A percentile compares a stretch with the other conserved stretches of the same genome.
phyloP scores from a whole-genome alignment of 83 land plant species.

The Picea abies region DNA sequence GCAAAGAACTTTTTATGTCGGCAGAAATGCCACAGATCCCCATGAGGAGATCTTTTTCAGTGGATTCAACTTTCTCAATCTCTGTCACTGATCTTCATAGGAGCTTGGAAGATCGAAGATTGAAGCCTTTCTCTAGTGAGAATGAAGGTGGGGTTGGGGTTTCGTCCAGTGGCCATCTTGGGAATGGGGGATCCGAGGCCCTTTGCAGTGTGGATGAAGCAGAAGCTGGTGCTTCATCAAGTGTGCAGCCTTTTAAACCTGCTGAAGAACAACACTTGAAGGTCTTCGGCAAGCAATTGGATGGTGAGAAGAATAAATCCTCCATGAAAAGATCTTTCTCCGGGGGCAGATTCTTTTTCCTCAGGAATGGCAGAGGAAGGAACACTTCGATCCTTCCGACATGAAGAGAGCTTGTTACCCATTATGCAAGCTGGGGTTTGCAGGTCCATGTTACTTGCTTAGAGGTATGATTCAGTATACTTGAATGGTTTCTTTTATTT shows the following conservation, averaged over 20 bases:
- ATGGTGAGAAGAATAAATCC: conserved; percentile 27
- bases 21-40: conserved; percentile 12
- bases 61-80: conserved; percentile 29
- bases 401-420: not conserved
- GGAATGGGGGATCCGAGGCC: not conserved
- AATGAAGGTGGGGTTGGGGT: not conserved
- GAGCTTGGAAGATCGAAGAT: conserved; percentile 19
- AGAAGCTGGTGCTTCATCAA: not conserved
- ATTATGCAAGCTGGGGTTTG: not conserved
- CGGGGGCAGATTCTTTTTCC: conserved; percentile 31
- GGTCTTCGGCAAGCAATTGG: conserved; percentile 20
- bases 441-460: not conserved
- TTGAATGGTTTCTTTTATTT: not conserved
- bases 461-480: conserved; percentile 10
- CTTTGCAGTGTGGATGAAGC: conserved; percentile 7
- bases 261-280: not conserved
- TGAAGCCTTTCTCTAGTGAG: not conserved
- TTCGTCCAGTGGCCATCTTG: not conserved
- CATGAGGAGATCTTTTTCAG: conserved; percentile 36
- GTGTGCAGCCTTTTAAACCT: conserved; percentile 14
- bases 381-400: conserved; percentile 16
- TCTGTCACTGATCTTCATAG: conserved; percentile 29
- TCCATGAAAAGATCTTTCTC: conserved; percentile 51
- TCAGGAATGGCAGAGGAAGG: conserved; percentile 29
- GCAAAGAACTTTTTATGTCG: not conserved